Evolutionary conservation across 495 filamentous ascomycete species (phyloP), one percentile per base, ranked within the genome.

Genomic region (Friedmanniomyces simplex): DNA sequence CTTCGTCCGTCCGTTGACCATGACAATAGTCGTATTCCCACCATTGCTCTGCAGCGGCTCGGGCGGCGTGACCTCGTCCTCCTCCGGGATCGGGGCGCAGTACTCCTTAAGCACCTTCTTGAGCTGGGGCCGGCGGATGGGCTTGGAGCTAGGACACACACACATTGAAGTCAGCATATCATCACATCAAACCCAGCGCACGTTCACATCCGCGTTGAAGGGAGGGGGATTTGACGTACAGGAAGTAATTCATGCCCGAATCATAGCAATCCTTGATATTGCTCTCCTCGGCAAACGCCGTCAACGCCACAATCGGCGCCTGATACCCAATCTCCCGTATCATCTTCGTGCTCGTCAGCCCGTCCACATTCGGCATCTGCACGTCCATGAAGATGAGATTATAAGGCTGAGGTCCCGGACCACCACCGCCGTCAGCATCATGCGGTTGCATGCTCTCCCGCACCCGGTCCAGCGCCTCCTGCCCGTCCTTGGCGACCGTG

Each of bases 331-430:
- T 85, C 60, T 88, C 73, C 5, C 91, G 80, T 58, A 95, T 95
- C 16, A 93, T 76, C n/a, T 86, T 78, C 0, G 91, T 95, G 47
- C 85, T 89, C 68, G 95, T 81, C 24, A 95, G 77, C 4, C 91
- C 91, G 60, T 95, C 89, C 11, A 96, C 78, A 65, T 91, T 91
- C 18, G 91, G 91, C 91, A 96, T 96, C 76, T 91, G 76, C 24
- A 95, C 87, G 68, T 95, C 89, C 89, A 95, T 95, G 68, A 95
- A 91, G 46, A 95, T 93, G 14, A 95, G 72, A 61, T 91, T 83
- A 66, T 90, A 95, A 26, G 78, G 77, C 57, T 60, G 46, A 10
- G 21, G 1, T 1, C 49, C 49, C 1, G 10, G 11, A 20, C 36
- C 37, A 2, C 21, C 55, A 25, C 18, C 51, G 2, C 21, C 7